Base-by-base conservation (phyloP, 176 grass and related monocot species). In the Triticum urartu region DNA sequence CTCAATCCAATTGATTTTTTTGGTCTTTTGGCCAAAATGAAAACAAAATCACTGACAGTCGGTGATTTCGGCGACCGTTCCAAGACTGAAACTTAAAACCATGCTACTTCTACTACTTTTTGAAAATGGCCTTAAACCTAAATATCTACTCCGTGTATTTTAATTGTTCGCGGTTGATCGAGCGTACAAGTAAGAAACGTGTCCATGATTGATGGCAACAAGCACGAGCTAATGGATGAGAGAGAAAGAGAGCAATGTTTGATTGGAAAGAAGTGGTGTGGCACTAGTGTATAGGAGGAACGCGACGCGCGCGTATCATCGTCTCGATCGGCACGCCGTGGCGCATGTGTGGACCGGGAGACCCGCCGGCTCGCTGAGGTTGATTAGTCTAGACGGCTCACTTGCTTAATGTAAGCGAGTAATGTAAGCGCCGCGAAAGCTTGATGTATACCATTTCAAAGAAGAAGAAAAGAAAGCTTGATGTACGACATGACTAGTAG, bases 361-460 rank as follows among this genome's bases (percentile, higher is more conserved):
- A 60, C 50, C 18, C 30, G 39, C 39, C 5, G 38, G 38, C 39
- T 9, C 69, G 36, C 10, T 9, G 4, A 33, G 73, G n/a, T 24
- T 73, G 10, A 38, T 20, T 24, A 56, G 74, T 56, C 54, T 58
- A 77, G 48, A 25, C 24, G 42, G 2, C 15, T 48, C 45, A 74
- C 71, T 75, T 50, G 72, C 24, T 48, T 48, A 48, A 47, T 26
- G 71, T 3, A 2, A 7, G n/a, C 39, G 21, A 74, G 6, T 48
- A 75, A 75, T 48, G 26, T 72, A 48, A 74, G 71, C 71, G 39
- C 71, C 71, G 71, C 71, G 40, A 26, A 75, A 28, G 72, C 72
- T 17, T 28, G 12, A 48, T 48, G 24, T 14, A 25, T 14, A 25
- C 21, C 28, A 30, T 30, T 30, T 30, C 28, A 30, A 30, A 30